Evolutionary conservation across 1,284 basidiomycete species (phyloP).

Genomic region (Ganoderma meredithae): DNA sequence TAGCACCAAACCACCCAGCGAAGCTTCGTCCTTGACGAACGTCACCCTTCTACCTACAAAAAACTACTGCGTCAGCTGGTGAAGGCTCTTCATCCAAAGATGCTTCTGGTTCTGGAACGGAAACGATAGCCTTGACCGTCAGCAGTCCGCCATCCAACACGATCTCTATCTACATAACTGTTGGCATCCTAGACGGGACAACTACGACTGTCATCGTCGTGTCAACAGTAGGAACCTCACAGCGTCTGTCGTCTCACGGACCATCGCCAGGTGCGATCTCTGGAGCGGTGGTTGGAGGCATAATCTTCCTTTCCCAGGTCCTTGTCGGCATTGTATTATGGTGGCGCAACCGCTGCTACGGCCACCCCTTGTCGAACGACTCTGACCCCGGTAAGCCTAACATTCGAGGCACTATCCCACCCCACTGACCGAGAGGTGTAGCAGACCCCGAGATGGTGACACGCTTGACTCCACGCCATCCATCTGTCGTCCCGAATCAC

Average conservation of each 20-base stretch:
- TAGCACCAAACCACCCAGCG: not conserved
- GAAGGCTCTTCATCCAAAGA: not conserved
- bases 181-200: not conserved
- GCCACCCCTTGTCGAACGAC: not conserved
- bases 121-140: not conserved
- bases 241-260: not conserved
- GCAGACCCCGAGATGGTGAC: not conserved
- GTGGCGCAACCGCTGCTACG: not conserved
- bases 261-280: not conserved
- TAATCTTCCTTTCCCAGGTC: not conserved
- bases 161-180: not conserved
- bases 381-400: not conserved
- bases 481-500: not conserved
- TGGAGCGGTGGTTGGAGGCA: not conserved
- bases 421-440: not conserved
- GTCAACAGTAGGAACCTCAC: not conserved
- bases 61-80: not conserved
- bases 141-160: not conserved
- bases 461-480: not conserved
- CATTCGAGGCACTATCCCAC: not conserved
- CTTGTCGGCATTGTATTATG: not conserved
- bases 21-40: not conserved
- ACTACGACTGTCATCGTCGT: not conserved
- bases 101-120: not conserved
- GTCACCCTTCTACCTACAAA: not conserved